These are phyloP conservation scores for Misopates orontium DNA, from an alignment of 257 asterid genomes.

Conservation along the genomic window DNA sequence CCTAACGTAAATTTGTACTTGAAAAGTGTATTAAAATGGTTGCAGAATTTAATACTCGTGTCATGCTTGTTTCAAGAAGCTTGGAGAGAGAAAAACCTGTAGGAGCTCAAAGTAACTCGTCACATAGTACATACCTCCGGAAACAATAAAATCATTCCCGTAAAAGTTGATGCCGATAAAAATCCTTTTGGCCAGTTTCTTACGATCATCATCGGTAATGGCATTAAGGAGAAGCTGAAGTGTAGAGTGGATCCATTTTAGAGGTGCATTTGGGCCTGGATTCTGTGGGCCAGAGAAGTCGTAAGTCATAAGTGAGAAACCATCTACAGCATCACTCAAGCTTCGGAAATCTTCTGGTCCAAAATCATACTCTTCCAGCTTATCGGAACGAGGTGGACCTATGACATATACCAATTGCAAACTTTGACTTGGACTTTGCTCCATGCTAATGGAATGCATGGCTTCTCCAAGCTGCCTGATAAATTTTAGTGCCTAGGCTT, in stretches of 20 bases:
- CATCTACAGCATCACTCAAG: constrained; percentile 67
- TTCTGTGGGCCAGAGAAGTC: constrained; percentile 93
- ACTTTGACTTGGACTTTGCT: constrained; percentile 35
- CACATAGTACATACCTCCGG: constrained; percentile 63
- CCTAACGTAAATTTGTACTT: too few relatives aligned
- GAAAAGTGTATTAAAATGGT: too few relatives aligned
- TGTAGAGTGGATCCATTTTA: constrained; percentile 74
- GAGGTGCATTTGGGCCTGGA: constrained; percentile 98
- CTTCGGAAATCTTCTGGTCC: constrained; percentile 74
- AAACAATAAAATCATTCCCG: constrained; percentile 75
- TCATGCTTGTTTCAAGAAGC: too few relatives aligned
- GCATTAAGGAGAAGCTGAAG: constrained; percentile 61
- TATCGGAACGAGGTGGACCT: constrained; percentile 78
- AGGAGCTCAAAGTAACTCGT: neutral
- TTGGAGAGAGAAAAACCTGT: too few relatives aligned
- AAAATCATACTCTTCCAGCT: constrained; percentile 70
- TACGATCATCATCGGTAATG: constrained; percentile 26
- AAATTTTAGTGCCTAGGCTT: constrained; percentile 70
- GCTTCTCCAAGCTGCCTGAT: constrained; percentile 82
- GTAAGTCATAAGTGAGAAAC: constrained; percentile 94
- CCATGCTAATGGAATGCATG: constrained; percentile 58
- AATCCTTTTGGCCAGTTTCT: constrained; percentile 52
- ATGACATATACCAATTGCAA: constrained; percentile 80
- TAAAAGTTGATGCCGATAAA: constrained; percentile 84
- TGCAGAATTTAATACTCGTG: too few relatives aligned